Base-by-base conservation (phyloP, 169 alveolate species). In the Plasmodium vivax region DNA sequence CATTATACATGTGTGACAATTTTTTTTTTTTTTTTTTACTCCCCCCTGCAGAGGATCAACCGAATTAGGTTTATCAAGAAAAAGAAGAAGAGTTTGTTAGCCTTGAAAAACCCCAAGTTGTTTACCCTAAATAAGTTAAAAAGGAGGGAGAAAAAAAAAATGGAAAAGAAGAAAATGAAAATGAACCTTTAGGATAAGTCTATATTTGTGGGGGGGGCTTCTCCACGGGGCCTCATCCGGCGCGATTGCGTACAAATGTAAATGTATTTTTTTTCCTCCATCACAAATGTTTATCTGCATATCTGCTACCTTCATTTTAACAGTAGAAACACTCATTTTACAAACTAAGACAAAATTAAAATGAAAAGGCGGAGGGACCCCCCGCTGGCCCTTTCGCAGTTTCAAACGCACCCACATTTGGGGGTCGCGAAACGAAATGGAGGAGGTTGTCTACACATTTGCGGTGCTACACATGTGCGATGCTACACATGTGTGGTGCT, bases 91-190 rank as follows among this genome's bases (percentile, higher is more conserved):
- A 62, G 82, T 19, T 45, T 91, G 6, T 45, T 91, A 54, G 92
- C 95, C 79, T 82, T 91, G 38, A 82, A 71, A 73, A 43, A 91
- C 71, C 95, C 95, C 6, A 56, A 68, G 19, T 14, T 91, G 23
- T 82, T 68, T 81, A 47, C 92, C 27, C 73, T 82, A 72, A 80
- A 45, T 82, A 43, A 68, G 74, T 71, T 68, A 72, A 81, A 81
- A 41, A 91, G 68, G 79, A 91, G 95, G 43, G 84, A 91, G 71
- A 91, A 82, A 71, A 82, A 71, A 80, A 77, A 56, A 82, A 43
- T 43, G 41, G 19, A 68, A 91, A 80, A 82, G 62, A 91, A 71
- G 58, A 43, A 91, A 58, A 72, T 32, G 30, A 82, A 85, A 81
- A 45, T 81, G 43, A 34, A 58, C 19, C 32, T 82, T 10, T 91